Base-by-base conservation (phyloP, 2,329 filamentous ascomycete species). In the Grosmannia serpens region DNA sequence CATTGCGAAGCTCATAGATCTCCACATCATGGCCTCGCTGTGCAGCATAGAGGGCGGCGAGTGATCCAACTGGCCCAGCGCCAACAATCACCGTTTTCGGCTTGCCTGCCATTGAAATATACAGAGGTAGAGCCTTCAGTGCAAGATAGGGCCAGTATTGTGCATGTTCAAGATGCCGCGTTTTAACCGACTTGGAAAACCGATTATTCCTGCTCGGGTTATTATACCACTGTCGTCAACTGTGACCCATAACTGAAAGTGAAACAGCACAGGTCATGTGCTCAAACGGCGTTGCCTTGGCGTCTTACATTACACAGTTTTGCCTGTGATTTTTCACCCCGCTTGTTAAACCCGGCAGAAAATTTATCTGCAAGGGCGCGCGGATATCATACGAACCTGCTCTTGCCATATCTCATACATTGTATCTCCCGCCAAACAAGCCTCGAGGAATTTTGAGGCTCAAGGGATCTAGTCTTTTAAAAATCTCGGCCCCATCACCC, bases 41-140 rank as follows among this genome's bases (percentile, higher is more conserved):
- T 4, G 94, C 92, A 57, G 94, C 92, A 75, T 97, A 99, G 7
- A 99, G 75, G 50, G 91, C 94, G 27, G 94, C 91, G 49, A 99
- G 77, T 13, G 91, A 89, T 46, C 94, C 94, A 9, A 99, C 94
- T 0, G 94, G 94, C 1, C 94, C 94, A 58, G 91, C 94, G 57
- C 94, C 94, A 54, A 99, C 86, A 53, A 99, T 81, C 24, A 95
- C 80, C 58, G 88, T 83, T 72, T 89, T 94, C 66, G 89, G 81
- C 61, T 62, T 70, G 56, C 17, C 56, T 13, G 59, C 31, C 57
- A 63, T 61, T 46, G 55, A 15, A 11, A 15, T 6, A 35, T 10
- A 13, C 9, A 8, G 31, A 31, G 7, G 9, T 35, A 13, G 33
- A 24, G 9, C 8, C 49, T 52, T 26, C 15, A 20, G 17, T 10